phyloP scores from a whole-genome alignment of 1,284 basidiomycete species.

The Ceratobasidium sp. region DNA sequence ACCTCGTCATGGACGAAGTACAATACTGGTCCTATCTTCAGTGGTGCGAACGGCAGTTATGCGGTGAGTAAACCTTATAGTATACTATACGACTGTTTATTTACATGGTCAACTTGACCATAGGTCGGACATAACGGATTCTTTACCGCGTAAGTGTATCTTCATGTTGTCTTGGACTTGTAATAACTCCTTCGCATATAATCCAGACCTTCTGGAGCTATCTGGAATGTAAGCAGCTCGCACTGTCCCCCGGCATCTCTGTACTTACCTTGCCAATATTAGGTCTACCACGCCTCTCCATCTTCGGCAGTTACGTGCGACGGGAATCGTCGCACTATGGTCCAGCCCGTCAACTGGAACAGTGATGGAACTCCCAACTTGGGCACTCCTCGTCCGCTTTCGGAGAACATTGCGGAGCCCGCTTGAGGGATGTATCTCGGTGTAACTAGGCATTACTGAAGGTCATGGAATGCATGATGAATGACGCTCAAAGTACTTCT shows the following conservation, averaged over 20 bases:
- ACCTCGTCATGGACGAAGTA: conserved; percentile 56
- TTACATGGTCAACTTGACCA: neutral
- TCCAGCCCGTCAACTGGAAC: too few species aligned
- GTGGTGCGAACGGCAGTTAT: conserved; percentile 50
- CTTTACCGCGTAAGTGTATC: conserved; percentile 51
- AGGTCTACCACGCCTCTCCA: conserved; percentile 47
- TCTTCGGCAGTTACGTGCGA: too few species aligned
- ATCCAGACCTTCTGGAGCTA: conserved; percentile 57
- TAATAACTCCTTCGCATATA: neutral
- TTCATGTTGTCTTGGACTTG: neutral
- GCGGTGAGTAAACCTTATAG: neutral
- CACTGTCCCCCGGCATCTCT: neutral
- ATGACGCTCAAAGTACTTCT: too few species aligned
- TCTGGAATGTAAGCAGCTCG: conserved; percentile 56
- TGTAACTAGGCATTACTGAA: too few species aligned
- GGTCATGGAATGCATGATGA: too few species aligned
- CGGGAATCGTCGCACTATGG: too few species aligned
- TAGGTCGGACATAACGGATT: conserved; percentile 51
- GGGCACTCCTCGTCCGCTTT: conserved; percentile 32
- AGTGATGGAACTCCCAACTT: conserved; percentile 42
- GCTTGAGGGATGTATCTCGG: neutral
- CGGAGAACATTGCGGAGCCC: conserved; percentile 45
- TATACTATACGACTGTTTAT: neutral
- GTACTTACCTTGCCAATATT: neutral
- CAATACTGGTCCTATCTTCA: conserved; percentile 39